Evolutionary conservation across 1,284 basidiomycete genomes (phyloP).

Genomic region (Ceratobasidium papillatum): DNA sequence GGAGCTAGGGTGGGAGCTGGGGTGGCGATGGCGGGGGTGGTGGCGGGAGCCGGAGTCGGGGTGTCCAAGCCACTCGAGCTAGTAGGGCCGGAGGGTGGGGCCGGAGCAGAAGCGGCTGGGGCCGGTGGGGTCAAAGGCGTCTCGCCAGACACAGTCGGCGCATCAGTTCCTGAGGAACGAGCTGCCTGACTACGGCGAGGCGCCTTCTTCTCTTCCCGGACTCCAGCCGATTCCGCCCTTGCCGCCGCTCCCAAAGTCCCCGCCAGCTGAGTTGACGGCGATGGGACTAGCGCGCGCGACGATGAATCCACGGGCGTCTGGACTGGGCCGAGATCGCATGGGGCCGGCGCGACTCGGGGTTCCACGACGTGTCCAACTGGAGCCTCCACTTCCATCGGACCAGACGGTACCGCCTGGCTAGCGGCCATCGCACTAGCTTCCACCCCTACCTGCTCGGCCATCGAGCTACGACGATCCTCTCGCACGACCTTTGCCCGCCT

Average conservation of each 20-base stretch:
- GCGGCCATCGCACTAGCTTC: not conserved
- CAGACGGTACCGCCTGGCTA: no score
- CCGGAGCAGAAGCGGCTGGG: not conserved
- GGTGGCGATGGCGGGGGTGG: not conserved
- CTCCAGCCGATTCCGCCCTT: not conserved
- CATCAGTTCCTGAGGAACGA: not conserved
- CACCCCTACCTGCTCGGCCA: not conserved
- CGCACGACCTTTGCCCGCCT: not conserved
- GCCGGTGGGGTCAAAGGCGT: not conserved
- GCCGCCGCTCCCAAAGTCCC: no score
- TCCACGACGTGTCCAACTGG: no score
- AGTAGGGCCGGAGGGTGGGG: not conserved
- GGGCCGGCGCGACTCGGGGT: no score
- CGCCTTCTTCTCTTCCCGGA: not conserved
- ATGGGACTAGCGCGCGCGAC: not conserved
- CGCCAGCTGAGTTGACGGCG: not conserved
- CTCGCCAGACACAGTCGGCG: not conserved
- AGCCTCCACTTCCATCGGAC: no score
- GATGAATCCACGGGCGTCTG: no score
- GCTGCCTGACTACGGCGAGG: not conserved
- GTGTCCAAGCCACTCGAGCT: not conserved
- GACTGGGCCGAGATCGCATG: no score
- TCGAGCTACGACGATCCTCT: no score
- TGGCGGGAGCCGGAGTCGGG: not conserved
- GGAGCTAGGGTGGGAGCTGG: not conserved